phyloP scores from a whole-genome alignment of 495 filamentous ascomycete species.

The Pseudomonodictys pantanalensis region DNA sequence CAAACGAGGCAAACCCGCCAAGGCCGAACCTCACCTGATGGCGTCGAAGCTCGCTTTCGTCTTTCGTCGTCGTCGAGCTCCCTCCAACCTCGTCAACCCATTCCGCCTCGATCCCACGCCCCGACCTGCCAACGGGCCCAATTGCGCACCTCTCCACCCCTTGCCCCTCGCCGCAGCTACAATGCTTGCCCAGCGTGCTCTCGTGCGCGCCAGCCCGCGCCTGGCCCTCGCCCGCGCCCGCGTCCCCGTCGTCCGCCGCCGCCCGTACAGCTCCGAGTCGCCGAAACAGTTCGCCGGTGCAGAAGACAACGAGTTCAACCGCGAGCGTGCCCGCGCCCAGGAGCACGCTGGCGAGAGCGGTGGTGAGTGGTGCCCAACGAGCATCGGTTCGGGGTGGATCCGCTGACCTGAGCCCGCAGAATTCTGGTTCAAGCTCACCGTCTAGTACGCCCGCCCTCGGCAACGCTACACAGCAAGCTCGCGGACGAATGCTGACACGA shows the following conservation, averaged over 20 bases:
- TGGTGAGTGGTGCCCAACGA: conserved; percentile 53
- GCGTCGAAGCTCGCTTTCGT: neutral
- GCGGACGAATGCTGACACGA: conserved; percentile 16
- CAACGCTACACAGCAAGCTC: conserved; percentile 5
- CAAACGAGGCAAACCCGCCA: conserved; percentile 24
- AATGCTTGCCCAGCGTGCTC: conserved; percentile 63
- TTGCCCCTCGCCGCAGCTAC: conserved; percentile 34
- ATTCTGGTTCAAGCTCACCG: conserved; percentile 86
- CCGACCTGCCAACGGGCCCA: neutral
- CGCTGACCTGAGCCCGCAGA: too few species aligned
- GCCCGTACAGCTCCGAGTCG: conserved; percentile 59
- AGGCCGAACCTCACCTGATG: conserved; percentile 17
- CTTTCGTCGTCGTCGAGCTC: too few species aligned
- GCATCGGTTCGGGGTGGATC: neutral
- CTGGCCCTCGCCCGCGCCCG: conserved; percentile 56
- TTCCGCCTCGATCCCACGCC: neutral
- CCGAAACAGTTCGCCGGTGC: conserved; percentile 47
- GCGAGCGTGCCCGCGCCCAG: conserved; percentile 78
- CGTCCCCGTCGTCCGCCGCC: conserved; percentile 60
- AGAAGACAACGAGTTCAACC: conserved; percentile 81
- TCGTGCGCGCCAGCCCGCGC: conserved; percentile 60
- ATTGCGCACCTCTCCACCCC: conserved; percentile 26
- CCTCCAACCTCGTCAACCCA: conserved; percentile 7
- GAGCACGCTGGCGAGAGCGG: conserved; percentile 76
- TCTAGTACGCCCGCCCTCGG: conserved; percentile 64